Base-by-base conservation (phyloP, 2,329 filamentous ascomycete genomes). In the Pseudopyricularia cyperi region DNA sequence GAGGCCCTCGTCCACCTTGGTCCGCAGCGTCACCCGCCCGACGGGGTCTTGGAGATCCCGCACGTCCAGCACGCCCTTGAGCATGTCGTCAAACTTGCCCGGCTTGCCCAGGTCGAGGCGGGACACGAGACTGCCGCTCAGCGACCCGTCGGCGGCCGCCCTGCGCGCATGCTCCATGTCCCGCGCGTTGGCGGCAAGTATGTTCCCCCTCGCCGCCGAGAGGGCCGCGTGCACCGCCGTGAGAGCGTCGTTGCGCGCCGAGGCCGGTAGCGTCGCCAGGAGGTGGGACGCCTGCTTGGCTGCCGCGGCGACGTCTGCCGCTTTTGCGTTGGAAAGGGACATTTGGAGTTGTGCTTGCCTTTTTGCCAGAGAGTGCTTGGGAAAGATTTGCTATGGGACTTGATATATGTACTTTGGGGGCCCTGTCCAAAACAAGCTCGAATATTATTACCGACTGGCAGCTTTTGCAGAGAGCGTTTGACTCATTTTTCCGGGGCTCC, bases 1-100 rank as follows among this genome's bases (percentile, higher is more conserved):
- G 51, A 98, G 77, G 51, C 83, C 85, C 59, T 96, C 86, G 66
- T 97, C 93, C 11, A 98, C 77, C 53, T 83, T 79, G 46, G 89
- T 97, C 56, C 85, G 82, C 62, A 95, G 73, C 39, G 88, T 90
- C 52, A 93, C 76, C 63, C 85, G 85, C 61, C 91, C 91, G 61
- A 97, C 87, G 58, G 93, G 93, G 70, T 98, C 93, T 48, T 86
- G 79, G 28, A 98, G 75, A 50, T 80, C 77, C 58, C 85, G 78
- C 55, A 98, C 93, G 68, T 95, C 89, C 55, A 94, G 69, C 55
- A 98, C 94, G 26, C 93, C 93, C 71, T 90, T 85, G 57, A 98
- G 75, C 93, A 98, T 97, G 63, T 97, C 93, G 63, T 96, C 90
- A 75, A 85, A 98, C 71, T 97, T 97, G 54, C 91, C 91, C 63